Evolutionary conservation across 495 filamentous ascomycete genomes (phyloP), one percentile per base, ranked within the genome.

Genomic region (Rostrohypoxylon terebratum): DNA sequence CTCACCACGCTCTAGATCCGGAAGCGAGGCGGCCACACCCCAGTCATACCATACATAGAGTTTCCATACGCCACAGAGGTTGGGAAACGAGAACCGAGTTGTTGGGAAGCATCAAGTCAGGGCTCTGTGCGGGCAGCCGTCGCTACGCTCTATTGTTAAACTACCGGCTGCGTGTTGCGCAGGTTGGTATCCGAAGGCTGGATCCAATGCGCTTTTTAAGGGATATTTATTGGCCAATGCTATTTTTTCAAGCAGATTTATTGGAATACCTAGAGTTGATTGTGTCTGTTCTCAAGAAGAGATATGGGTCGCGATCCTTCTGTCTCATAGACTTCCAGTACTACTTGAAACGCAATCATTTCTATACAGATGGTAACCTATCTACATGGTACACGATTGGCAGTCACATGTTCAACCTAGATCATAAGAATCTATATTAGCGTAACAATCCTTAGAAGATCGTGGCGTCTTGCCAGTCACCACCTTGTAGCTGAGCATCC

Each of bases 111-210:
- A 40, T 34, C 9, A 31, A 51, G 21, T 48, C 40, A 45, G 31
- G 18, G 40, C 51, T 6, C 23, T 25, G 10, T 21, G 59, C 51
- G 21, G 25, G 33, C 40, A 63, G 1, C 66, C 51, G 66, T 53
- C 25, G 21, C 50, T 40, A 47, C 8, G 18, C 23, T 7, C 33
- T 42, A 31, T 14, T 55, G 59, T 14, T 28, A 23, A 63, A 58
- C 44, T 64, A 51, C 67, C 67, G 67, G 48, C 20, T 16, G 25
- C 9, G 16, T 64, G 44, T 28, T 33, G 64, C 53, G 34, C 53
- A 53, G 42, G 40, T 16, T 40, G n/a, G 67, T 50, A 47, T 33
- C 53, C 23, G 45, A 50, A 21, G 16, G 34, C 34, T 59, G 11
- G 34, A 28, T 36, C 33, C 2, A 33, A 11, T 13, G 53, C 8